A percentile compares a stretch with the other conserved stretches of the same genome.
phyloP scores from a whole-genome alignment of 305 asterid species.

The Solanum aculeatissimum region DNA sequence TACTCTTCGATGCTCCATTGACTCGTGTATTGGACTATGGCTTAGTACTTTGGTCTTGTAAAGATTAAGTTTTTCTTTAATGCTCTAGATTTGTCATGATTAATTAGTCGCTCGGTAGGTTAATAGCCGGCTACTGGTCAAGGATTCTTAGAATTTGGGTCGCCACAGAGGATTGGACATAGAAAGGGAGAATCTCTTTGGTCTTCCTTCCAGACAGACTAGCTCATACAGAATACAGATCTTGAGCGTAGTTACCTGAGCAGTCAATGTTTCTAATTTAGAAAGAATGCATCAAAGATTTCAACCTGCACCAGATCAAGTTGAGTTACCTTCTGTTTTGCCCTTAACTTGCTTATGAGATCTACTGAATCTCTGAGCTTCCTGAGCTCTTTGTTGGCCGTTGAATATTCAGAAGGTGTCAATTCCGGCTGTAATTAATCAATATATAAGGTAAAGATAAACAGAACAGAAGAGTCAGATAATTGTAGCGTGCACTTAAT shows the following conservation, averaged over 20 bases:
- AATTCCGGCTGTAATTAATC: slow-evolving; percentile 64
- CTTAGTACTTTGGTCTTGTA: background rate
- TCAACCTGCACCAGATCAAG: background rate
- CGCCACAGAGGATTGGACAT: background rate
- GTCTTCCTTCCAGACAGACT: background rate
- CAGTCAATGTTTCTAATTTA: background rate
- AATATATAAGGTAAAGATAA: slow-evolving; percentile 2
- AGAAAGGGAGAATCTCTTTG: background rate
- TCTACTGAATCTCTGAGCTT: slow-evolving; percentile 53
- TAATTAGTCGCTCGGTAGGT: background rate
- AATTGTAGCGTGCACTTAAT: background rate
- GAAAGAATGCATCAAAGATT: background rate
- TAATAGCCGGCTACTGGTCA: background rate
- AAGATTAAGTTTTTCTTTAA: background rate
- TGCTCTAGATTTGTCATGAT: background rate
- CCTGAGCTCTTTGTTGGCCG: slow-evolving; percentile 80
- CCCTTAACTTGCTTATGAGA: slow-evolving; percentile 52
- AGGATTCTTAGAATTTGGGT: background rate
- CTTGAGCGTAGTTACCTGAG: background rate
- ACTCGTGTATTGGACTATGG: background rate
- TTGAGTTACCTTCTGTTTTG: slow-evolving; percentile 50
- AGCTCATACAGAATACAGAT: background rate
- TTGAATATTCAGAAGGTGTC: slow-evolving; percentile 60
- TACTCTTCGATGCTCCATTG: background rate
- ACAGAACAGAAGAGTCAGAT: background rate